Evolutionary conservation across 805 yeast genomes (phyloP).

Genomic region (Clavispora carvajalis): DNA sequence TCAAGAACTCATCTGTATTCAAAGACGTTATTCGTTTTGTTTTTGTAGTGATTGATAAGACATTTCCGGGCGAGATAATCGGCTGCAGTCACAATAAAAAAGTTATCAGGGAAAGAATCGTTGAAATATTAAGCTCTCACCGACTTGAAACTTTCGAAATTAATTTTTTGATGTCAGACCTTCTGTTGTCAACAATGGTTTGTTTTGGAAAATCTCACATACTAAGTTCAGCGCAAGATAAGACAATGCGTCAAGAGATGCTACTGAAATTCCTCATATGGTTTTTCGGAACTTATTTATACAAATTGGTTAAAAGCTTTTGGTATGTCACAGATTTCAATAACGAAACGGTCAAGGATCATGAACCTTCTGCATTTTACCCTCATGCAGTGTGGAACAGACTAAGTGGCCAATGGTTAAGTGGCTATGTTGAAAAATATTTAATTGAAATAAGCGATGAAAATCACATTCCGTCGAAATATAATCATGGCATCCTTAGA

Average conservation of each 20-base stretch:
- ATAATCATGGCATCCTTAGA: constrained; percentile 39
- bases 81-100: constrained; percentile 51
- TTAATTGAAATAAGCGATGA: constrained; percentile 16
- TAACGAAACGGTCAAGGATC: constrained; percentile 20
- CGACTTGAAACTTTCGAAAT: constrained; percentile 32
- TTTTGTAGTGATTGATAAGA: constrained; percentile 36
- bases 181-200: constrained; percentile 40
- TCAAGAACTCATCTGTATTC: constrained; percentile 27
- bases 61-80: constrained; percentile 48
- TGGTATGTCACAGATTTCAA: constrained; percentile 61
- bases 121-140: constrained; percentile 32
- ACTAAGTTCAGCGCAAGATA: constrained; percentile 38
- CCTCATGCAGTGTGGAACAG: constrained; percentile 55
- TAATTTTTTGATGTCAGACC: constrained; percentile 23
- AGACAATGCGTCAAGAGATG: constrained; percentile 27
- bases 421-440: constrained; percentile 35
- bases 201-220: constrained; percentile 47
- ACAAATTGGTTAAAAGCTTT: constrained; percentile 43
- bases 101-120: constrained; percentile 30
- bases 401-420: constrained; percentile 38
- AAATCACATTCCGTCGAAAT: constrained; percentile 1
- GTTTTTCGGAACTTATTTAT: constrained; percentile 47
- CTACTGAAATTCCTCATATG: constrained; percentile 48
- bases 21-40: constrained; percentile 39
- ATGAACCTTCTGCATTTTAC: constrained; percentile 41